These are phyloP conservation scores for Cordyceps cicadae DNA, from an alignment of 2,329 filamentous ascomycete species.

Conservation along the genomic window DNA sequence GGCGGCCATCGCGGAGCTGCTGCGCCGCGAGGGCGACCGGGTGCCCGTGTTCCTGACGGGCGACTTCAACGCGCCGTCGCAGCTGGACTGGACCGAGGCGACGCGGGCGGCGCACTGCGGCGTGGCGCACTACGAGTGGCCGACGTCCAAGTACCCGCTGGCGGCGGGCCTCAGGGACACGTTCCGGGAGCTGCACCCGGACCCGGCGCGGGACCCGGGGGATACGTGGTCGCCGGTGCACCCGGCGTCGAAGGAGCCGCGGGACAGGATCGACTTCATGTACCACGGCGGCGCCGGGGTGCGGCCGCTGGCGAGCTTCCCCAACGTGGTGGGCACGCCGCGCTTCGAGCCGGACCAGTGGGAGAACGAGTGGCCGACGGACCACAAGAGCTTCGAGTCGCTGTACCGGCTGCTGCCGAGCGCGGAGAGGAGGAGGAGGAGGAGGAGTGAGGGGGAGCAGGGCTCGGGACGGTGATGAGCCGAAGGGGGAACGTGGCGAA, in stretches of 20 bases:
- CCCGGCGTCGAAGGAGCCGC: slow-evolving; percentile 25
- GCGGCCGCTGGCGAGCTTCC: slow-evolving; percentile 23
- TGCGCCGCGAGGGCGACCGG: too few relatives aligned
- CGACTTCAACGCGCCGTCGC: slow-evolving; percentile 37
- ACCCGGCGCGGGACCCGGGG: slow-evolving; percentile 25
- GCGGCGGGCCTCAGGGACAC: slow-evolving; percentile 32
- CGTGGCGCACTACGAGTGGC: slow-evolving; percentile 28
- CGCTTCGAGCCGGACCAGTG: slow-evolving; percentile 25
- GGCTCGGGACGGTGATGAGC: neutral
- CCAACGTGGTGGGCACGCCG: slow-evolving; percentile 26
- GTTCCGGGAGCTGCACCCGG: slow-evolving; percentile 28
- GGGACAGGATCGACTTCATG: slow-evolving; percentile 36
- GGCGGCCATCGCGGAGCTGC: slow-evolving; percentile 23
- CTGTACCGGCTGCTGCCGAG: slow-evolving; percentile 19
- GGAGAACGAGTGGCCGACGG: slow-evolving; percentile 34
- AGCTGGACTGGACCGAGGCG: slow-evolving; percentile 32
- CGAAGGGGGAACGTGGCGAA: neutral
- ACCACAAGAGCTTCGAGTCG: slow-evolving; percentile 29
- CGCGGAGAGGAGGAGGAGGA: neutral
- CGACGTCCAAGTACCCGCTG: slow-evolving; percentile 27
- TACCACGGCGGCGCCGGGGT: slow-evolving; percentile 29
- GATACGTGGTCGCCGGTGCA: slow-evolving; percentile 36
- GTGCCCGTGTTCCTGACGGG: slow-evolving; percentile 30
- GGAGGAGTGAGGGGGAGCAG: neutral
- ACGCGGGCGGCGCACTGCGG: slow-evolving; percentile 28